Conservation (phyloP, 176 grass and related monocot genomes). For the Carex parvula region DNA sequence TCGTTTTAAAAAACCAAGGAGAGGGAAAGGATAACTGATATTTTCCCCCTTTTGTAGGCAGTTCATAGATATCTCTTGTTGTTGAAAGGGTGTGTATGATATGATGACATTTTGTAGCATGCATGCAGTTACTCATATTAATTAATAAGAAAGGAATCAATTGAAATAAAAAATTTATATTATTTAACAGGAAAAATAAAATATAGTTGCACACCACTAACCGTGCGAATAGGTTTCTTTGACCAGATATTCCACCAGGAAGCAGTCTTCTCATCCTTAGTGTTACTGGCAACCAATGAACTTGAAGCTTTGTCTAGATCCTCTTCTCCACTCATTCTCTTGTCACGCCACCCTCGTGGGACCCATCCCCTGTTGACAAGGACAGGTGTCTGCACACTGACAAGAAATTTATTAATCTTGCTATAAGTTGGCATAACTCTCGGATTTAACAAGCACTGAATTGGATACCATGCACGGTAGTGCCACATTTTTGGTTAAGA, state of each 20-base stretch:
- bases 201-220: slow-evolving; percentile 24
- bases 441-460: background rate
- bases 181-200: background rate
- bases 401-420: slow-evolving; percentile 49
- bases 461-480: background rate
- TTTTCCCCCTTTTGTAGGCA: background rate
- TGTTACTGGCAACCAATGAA: slow-evolving; percentile 21
- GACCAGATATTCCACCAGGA: slow-evolving; percentile 93
- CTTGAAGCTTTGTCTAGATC: slow-evolving; percentile 37
- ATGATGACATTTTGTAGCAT: background rate
- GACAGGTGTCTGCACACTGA: slow-evolving; percentile 78
- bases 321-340: slow-evolving; percentile 35
- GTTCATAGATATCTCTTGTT: background rate
- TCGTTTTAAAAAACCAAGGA: background rate
- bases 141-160: background rate
- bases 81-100: background rate
- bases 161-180: background rate
- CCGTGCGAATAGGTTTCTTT: slow-evolving; percentile 50
- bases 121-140: background rate
- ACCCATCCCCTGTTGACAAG: slow-evolving; percentile 98
- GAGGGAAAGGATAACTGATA: background rate
- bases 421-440: background rate
- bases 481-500: background rate
- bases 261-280: slow-evolving; percentile 38
- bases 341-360: slow-evolving; percentile 75